Percentiles rank a stretch among this genome's conserved stretches.
Conservation (phyloP, 148 eudicot genomes). For the Limonium bicolor region DNA sequence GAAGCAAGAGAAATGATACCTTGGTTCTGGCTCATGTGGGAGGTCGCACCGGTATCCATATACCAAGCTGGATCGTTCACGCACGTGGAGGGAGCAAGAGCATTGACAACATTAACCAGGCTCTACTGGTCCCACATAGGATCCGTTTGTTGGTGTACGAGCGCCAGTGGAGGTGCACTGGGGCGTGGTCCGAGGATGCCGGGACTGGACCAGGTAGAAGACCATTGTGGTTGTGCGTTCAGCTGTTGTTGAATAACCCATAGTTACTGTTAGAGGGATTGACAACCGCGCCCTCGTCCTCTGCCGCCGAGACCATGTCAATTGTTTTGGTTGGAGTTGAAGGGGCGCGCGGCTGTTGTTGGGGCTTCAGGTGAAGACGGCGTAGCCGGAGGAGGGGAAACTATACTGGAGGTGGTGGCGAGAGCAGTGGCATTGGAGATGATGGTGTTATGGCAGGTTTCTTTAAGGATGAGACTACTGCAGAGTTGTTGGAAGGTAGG, state of each 20-base stretch:
- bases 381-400: background rate
- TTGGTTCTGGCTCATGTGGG: background rate
- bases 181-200: too few species aligned
- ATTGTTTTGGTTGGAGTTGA: background rate
- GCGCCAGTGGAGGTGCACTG: too few species aligned
- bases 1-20: background rate
- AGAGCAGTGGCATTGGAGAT: background rate
- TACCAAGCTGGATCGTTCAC: too few species aligned
- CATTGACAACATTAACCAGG: too few species aligned
- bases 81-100: too few species aligned
- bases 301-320: background rate
- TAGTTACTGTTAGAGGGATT: background rate
- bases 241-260: too few species aligned
- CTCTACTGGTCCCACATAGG: too few species aligned
- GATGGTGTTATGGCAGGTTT: background rate
- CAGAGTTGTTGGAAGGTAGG: background rate
- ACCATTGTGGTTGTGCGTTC: too few species aligned
- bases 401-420: background rate
- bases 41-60: background rate
- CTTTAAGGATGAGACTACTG: background rate
- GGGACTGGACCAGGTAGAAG: too few species aligned
- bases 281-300: background rate
- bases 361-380: background rate
- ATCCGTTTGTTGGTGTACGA: too few species aligned
- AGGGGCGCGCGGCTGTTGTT: background rate